These are phyloP conservation scores for Xylaria bambusicola DNA, from an alignment of 495 filamentous ascomycete genomes.

Conservation along the genomic window DNA sequence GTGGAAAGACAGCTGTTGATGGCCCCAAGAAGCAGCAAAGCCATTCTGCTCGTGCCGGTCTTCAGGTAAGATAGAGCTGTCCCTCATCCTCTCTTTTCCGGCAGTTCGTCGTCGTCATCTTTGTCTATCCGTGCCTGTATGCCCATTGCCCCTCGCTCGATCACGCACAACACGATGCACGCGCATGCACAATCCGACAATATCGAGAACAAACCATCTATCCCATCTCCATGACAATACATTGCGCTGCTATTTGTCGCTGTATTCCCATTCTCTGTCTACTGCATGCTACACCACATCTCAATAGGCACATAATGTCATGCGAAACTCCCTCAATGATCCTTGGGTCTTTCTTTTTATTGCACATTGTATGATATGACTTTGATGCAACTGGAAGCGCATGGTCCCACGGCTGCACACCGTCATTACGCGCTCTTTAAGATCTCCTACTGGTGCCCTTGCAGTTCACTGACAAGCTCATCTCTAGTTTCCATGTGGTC, in stretches of 20 bases:
- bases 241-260: background rate
- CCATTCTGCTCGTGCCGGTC: conserved; percentile 95
- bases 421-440: background rate
- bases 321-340: background rate
- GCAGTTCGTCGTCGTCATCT: background rate
- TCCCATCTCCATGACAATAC: background rate
- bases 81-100: conserved; percentile 15
- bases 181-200: conserved; percentile 3
- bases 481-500: conserved; percentile 92
- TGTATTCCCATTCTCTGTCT: background rate
- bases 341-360: too few species aligned
- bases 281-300: background rate
- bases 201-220: conserved; percentile 11
- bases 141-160: conserved; percentile 22
- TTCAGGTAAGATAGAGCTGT: conserved; percentile 76
- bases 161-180: conserved; percentile 8
- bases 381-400: background rate
- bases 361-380: background rate
- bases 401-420: background rate
- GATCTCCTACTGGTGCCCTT: too few species aligned
- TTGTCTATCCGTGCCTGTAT: background rate
- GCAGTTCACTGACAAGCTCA: conserved; percentile 42
- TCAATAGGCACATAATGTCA: background rate
- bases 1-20: conserved; percentile 81
- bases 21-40: conserved; percentile 91